A percentile compares a stretch with the other conserved stretches of the same genome.
Conservation (phyloP, 2,329 filamentous ascomycete genomes). For the Leptographium radiaticola region DNA sequence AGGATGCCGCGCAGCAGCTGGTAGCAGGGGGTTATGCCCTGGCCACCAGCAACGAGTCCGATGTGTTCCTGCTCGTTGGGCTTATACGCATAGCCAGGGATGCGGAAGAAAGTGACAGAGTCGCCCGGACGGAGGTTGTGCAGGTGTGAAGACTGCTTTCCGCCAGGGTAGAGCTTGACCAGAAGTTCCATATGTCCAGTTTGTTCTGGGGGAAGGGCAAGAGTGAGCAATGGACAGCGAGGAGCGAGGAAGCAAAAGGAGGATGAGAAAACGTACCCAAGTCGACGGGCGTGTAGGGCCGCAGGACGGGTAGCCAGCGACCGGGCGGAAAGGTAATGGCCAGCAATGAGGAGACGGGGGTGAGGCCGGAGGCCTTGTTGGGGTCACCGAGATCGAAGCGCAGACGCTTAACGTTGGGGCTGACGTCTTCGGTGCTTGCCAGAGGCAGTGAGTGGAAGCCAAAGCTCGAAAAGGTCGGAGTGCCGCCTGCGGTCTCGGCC, state of each 20-base stretch:
- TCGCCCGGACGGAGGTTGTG: constrained; percentile 52
- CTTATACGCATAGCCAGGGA: constrained; percentile 42
- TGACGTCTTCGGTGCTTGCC: constrained; percentile 37
- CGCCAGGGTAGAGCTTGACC: constrained; percentile 55
- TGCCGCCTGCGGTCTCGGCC: constrained; percentile 8
- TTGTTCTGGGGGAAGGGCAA: constrained; percentile 26
- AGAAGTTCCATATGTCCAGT: constrained; percentile 49
- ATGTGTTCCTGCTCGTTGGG: constrained; percentile 36
- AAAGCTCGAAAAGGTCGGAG: constrained; percentile 13
- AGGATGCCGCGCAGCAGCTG: constrained; percentile 51
- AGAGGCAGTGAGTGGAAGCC: constrained; percentile 34
- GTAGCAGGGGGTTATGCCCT: constrained; percentile 59
- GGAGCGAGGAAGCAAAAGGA: not conserved
- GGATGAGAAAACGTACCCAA: constrained; percentile 23
- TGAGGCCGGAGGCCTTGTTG: constrained; percentile 32
- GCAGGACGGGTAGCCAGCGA: constrained; percentile 42
- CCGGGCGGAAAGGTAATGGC: constrained; percentile 46
- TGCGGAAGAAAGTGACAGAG: constrained; percentile 41
- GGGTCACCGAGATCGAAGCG: constrained; percentile 40
- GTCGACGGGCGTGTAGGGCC: constrained; percentile 54
- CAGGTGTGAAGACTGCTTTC: constrained; percentile 51
- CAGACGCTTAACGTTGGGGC: constrained; percentile 45
- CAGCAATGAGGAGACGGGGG: constrained; percentile 42
- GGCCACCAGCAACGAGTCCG: constrained; percentile 57
- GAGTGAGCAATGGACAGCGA: not conserved